phyloP scores from a whole-genome alignment of 2,329 filamentous ascomycete genomes.

The Aspergillus fumigatiaffinis region DNA sequence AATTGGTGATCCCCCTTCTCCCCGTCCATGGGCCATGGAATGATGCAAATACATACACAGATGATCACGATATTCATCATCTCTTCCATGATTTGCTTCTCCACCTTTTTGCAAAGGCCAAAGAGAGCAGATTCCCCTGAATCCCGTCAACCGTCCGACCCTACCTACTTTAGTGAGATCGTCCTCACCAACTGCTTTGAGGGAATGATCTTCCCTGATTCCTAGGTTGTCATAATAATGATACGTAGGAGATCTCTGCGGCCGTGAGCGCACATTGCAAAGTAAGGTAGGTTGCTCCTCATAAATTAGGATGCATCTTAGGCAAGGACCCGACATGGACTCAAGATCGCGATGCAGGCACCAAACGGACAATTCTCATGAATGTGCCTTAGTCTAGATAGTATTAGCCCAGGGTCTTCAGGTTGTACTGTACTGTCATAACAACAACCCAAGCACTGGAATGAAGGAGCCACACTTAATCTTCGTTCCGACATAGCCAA shows the following conservation, averaged over 20 bases:
- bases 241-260: no score
- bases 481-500: neutral
- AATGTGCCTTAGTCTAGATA: no score
- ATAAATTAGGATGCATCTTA: neutral
- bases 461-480: neutral
- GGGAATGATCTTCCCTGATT: neutral
- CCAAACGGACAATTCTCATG: neutral
- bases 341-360: neutral
- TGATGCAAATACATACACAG: neutral
- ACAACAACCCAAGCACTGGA: neutral
- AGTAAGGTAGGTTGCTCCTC: neutral
- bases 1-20: neutral
- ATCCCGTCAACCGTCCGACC: no score
- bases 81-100: neutral
- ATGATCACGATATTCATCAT: neutral
- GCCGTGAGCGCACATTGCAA: neutral
- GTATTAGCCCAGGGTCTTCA: no score
- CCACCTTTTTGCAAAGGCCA: neutral
- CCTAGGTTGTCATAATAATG: neutral
- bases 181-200: neutral
- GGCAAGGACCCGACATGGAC: neutral
- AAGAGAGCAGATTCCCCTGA: neutral
- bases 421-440: neutral
- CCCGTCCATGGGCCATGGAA: neutral
- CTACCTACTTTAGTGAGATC: neutral